Conservation (phyloP, 2,329 filamentous ascomycete species). For the Fusarium sp. region DNA sequence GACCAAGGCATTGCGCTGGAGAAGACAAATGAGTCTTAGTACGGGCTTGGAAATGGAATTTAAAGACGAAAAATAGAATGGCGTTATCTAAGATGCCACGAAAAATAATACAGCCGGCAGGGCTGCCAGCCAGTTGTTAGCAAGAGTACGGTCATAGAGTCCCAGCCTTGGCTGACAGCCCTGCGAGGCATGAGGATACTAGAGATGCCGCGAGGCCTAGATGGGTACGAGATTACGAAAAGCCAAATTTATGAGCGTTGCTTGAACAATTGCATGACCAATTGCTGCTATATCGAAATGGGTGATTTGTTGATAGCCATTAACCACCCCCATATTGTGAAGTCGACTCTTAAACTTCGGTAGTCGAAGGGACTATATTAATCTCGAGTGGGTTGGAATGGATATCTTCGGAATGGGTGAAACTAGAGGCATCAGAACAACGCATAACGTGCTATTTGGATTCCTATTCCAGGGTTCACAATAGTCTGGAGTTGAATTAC, state of each 20-base stretch:
- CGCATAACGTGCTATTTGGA: too few relatives aligned
- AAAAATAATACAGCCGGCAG: conserved; percentile 67
- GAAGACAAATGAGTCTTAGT: conserved; percentile 74
- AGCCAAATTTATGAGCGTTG: conserved; percentile 23
- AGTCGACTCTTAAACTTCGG: not conserved
- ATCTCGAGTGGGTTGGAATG: not conserved
- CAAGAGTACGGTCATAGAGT: conserved; percentile 63
- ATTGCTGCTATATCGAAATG: not conserved
- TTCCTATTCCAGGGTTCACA: too few relatives aligned
- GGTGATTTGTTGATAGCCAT: not conserved
- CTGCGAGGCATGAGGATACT: conserved; percentile 66
- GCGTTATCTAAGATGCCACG: conserved; percentile 64
- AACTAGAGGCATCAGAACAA: too few relatives aligned
- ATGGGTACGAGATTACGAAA: conserved; percentile 62
- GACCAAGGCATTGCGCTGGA: conserved; percentile 73
- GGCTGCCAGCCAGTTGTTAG: conserved; percentile 67
- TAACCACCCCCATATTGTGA: conserved; percentile 8
- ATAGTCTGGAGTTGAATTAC: too few relatives aligned
- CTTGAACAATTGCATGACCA: not conserved
- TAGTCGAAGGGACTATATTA: not conserved
- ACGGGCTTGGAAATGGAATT: conserved; percentile 73
- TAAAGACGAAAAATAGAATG: conserved; percentile 59
- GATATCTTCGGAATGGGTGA: not conserved
- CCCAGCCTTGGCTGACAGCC: conserved; percentile 71
- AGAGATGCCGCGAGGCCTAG: conserved; percentile 64